Conservation (phyloP, 345 rosid genomes). For the Microthlaspi erraticum region DNA sequence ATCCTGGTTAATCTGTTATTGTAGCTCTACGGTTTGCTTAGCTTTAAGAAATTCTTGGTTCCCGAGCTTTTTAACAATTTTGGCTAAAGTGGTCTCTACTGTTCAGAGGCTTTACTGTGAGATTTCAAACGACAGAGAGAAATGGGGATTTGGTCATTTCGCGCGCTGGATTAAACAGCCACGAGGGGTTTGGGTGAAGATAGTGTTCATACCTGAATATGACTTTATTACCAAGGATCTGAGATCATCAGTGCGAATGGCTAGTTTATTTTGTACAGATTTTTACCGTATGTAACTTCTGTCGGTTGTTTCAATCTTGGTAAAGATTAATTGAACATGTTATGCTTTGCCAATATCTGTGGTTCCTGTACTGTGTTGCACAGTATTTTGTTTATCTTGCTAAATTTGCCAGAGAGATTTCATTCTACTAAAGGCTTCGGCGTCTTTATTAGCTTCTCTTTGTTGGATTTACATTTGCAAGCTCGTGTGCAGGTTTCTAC, state of each 20-base stretch:
- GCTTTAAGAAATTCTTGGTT: conserved; percentile 8
- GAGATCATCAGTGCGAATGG: conserved; percentile 23
- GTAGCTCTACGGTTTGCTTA: too few species aligned
- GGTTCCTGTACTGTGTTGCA: conserved; percentile 39
- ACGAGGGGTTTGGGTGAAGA: conserved; percentile 70
- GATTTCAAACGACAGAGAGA: conserved; percentile 33
- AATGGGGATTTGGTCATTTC: conserved; percentile 69
- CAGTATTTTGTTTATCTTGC: conserved; percentile 11
- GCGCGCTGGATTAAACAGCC: conserved; percentile 80
- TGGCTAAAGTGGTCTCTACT: conserved; percentile 22
- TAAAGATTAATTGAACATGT: conserved; percentile 30
- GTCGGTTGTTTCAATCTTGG: background rate
- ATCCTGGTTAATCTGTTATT: conserved; percentile 21
- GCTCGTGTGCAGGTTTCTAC: conserved; percentile 15
- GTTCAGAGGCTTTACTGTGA: conserved; percentile 27
- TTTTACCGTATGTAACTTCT: conserved; percentile 34
- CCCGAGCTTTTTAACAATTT: conserved; percentile 10
- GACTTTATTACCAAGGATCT: conserved; percentile 3
- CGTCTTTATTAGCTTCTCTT: background rate
- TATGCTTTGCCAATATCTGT: conserved; percentile 30
- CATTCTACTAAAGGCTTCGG: background rate
- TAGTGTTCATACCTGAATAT: conserved; percentile 50
- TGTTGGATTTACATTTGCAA: conserved; percentile 13
- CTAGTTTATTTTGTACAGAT: background rate
- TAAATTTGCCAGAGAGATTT: background rate